Conservation (phyloP, 1,284 basidiomycete genomes). For the Schizophyllum commune region DNA sequence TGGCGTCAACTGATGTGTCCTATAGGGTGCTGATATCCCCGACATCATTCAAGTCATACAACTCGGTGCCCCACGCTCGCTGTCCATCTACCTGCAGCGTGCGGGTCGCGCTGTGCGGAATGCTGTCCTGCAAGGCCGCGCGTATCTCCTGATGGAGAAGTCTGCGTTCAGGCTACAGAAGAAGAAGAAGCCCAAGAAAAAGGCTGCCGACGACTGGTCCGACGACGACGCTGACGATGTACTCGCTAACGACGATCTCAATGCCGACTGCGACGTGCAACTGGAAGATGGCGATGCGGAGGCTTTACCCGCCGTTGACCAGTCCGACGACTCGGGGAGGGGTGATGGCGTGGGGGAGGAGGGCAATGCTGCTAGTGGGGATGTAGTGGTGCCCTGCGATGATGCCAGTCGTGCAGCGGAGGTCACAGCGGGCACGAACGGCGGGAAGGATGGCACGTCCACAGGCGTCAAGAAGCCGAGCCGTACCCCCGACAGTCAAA, state of each 20-base stretch:
- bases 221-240: not conserved
- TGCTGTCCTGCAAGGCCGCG: constrained; percentile 14
- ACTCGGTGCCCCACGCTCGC: constrained; percentile 20
- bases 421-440: too few species aligned
- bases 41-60: constrained; percentile 23
- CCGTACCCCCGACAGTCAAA: too few species aligned
- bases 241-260: not conserved
- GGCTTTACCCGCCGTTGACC: too few species aligned
- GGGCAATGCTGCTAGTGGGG: too few species aligned
- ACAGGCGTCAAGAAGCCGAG: too few species aligned
- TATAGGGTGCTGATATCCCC: constrained; percentile 24
- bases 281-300: constrained; percentile 6
- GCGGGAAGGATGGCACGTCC: too few species aligned
- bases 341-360: too few species aligned
- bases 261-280: constrained; percentile 5
- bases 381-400: too few species aligned
- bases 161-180: constrained; percentile 17
- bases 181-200: constrained; percentile 3
- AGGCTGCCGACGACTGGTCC: constrained; percentile 3
- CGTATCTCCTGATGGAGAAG: constrained; percentile 22
- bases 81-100: constrained; percentile 24
- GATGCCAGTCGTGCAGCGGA: too few species aligned
- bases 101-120: constrained; percentile 22
- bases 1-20: not conserved
- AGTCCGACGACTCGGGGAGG: constrained; percentile 3